phyloP scores from a whole-genome alignment of 78 protist genomes.

The slime mould (Dictyostelium discoideum) region dicty_2.7 NC_007089.4:6353001-6353500 shows the following conservation, averaged over 20 bases:
- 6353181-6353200: neutral
- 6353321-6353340: neutral
- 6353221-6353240: neutral
- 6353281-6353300: neutral
- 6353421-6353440: slow-evolving; percentile 16
- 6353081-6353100: neutral
- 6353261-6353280: too few relatives aligned
- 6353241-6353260: neutral
- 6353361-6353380: slow-evolving; percentile 14
- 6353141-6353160: neutral
- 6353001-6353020: neutral
- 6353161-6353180: neutral
- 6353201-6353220: neutral
- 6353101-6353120: neutral
- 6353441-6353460: slow-evolving; percentile 9
- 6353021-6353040: slow-evolving; percentile 7
- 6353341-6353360: neutral
- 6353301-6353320: neutral
- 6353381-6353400: slow-evolving; percentile 14
- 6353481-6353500: neutral
- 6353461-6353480: slow-evolving; percentile 24
- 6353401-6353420: neutral
- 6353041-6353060: neutral
- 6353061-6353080: neutral
- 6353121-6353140: neutral